Base-by-base conservation (phyloP, 352 stramenopile genomes). In the Globisporangium middletonii region DNA sequence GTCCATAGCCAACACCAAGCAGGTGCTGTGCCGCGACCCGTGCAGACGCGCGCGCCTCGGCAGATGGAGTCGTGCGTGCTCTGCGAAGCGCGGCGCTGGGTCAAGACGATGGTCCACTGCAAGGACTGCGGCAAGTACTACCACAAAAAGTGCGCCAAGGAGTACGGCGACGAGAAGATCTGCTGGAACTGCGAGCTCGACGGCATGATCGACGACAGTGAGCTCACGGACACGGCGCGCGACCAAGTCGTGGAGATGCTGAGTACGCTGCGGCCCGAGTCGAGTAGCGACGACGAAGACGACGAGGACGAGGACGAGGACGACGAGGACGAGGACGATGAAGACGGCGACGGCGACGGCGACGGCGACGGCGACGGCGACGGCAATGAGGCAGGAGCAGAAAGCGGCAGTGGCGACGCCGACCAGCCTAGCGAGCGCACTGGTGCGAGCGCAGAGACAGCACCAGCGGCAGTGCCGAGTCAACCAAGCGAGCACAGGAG, bases 101-200 rank as follows among this genome's bases (percentile, higher is more conserved):
- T 72, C 30, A 69, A 60, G 28, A 68, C 54, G 15, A 59, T 88
- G 45, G 63, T 74, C 13, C 65, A 67, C 18, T 91, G 81, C 15
- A 45, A 52, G 4, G 71, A 64, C 2, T 91, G 81, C 57, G 68
- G 52, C 2, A 82, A 83, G 52, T 91, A 86, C 54, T 89, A 88
- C 53, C 83, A 92, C 63, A 84, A 72, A 50, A 71, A 70, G 16
- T 92, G 83, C 53, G 80, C 83, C 2, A 79, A 68, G 28, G 78
- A 90, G 41, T 88, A 86, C 45, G 82, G 82, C 7, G 77, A 89
- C 49, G 79, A 86, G 23, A 80, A 63, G 8, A 57, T 79, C 13
- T 92, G 83, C 64, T 92, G 80, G 78, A 84, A 87, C 28, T 92
- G 83, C 51, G 78, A 90, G 54, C 62, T 85, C 44, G 72, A 83